Percentiles rank a stretch among this genome's conserved stretches.
These are phyloP conservation scores for Houttuynia cordata DNA, from an alignment of 164 flowering plant genomes.

Conservation along the genomic window DNA sequence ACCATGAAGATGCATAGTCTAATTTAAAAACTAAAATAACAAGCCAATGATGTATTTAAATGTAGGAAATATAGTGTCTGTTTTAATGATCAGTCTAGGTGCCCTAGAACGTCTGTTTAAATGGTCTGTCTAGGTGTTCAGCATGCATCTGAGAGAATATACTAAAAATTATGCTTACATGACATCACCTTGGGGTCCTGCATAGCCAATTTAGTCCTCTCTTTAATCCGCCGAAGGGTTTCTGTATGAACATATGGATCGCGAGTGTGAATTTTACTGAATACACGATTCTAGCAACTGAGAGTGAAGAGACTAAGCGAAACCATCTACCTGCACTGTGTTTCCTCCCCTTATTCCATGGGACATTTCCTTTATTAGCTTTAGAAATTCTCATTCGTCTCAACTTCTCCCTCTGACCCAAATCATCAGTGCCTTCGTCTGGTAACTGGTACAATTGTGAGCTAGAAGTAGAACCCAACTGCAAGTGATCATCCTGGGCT, in stretches of 20 bases:
- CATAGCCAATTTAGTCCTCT: slow-evolving; percentile 26
- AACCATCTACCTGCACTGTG: slow-evolving; percentile 56
- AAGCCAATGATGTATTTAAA: too few relatives aligned
- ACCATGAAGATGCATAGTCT: too few relatives aligned
- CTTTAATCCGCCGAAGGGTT: slow-evolving; percentile 51
- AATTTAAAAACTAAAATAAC: too few relatives aligned
- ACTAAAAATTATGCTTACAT: slow-evolving; percentile 24
- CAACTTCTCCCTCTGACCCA: slow-evolving; percentile 56
- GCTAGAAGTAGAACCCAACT: slow-evolving; percentile 14
- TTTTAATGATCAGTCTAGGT: too few relatives aligned
- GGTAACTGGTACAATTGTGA: slow-evolving; percentile 10
- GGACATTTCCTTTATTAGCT: slow-evolving; percentile 32
- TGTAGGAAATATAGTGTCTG: too few relatives aligned
- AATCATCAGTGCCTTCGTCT: slow-evolving; percentile 22
- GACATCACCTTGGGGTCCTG: slow-evolving; percentile 33
- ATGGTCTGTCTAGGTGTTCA: too few relatives aligned
- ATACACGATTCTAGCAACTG: neutral
- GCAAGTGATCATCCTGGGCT: slow-evolving; percentile 5
- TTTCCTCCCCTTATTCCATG: slow-evolving; percentile 98
- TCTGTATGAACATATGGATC: slow-evolving; percentile 39
- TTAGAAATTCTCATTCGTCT: slow-evolving; percentile 78
- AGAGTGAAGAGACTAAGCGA: neutral
- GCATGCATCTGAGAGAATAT: neutral
- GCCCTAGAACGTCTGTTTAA: too few relatives aligned
- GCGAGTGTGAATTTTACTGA: neutral